Percentiles rank a stretch among this genome's conserved stretches.
phyloP scores from a whole-genome alignment of 768 basidiomycete species.

The Termitomyces sp. region DNA sequence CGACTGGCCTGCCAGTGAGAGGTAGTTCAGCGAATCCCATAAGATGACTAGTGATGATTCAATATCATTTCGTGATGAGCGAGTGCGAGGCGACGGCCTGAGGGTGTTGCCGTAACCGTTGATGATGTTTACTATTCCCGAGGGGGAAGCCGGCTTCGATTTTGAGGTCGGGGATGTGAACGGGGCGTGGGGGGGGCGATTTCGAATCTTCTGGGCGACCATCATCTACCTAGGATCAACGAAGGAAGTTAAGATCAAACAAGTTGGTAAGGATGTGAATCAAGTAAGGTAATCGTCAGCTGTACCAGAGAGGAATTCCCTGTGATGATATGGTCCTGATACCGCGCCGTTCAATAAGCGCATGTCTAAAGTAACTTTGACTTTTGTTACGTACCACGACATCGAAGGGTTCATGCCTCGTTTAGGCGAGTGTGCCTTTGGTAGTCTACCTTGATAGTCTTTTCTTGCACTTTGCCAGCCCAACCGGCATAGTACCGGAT shows the following conservation, averaged over 20 bases:
- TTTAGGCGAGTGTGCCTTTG: conserved; percentile 23
- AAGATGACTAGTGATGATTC: too few relatives aligned
- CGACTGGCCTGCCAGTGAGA: conserved; percentile 34
- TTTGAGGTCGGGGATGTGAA: conserved; percentile 44
- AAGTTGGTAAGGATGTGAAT: not conserved
- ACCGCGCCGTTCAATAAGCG: not conserved
- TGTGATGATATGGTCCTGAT: conserved; percentile 45
- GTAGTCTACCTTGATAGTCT: conserved; percentile 53
- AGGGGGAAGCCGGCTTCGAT: conserved; percentile 67
- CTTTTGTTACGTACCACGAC: conserved; percentile 27
- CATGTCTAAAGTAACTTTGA: not conserved
- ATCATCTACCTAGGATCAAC: too few relatives aligned
- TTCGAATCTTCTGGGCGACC: too few relatives aligned
- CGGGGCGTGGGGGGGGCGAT: conserved; percentile 58
- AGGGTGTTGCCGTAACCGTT: conserved; percentile 55
- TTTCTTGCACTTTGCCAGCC: conserved; percentile 76
- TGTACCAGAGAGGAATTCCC: conserved; percentile 40
- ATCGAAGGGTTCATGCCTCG: conserved; percentile 50
- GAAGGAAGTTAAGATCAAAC: too few relatives aligned
- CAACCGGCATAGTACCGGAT: conserved; percentile 80
- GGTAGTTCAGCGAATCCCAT: not conserved
- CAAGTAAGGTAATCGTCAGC: not conserved
- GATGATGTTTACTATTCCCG: conserved; percentile 66
- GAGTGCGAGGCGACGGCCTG: conserved; percentile 56
- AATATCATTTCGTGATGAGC: conserved; percentile 53